Evolutionary conservation across 169 alveolate species (phyloP), one percentile per base, ranked within the genome.

Genomic region (Cytauxzoon felis): DNA sequence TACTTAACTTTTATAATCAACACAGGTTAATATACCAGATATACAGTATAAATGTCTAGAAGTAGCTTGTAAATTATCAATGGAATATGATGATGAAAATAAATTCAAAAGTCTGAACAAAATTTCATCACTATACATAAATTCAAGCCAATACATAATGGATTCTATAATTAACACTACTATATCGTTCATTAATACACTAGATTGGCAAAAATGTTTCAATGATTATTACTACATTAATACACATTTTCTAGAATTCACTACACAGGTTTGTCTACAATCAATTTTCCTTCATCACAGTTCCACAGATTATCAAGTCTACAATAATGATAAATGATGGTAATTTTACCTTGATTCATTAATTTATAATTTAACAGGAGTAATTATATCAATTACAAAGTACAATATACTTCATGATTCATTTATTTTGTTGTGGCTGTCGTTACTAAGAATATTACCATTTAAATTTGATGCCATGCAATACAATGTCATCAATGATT

Each of bases 41-140:
- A 56, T 73, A n/a, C 73, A 65, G 34, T 53, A 23, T 41, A 51
- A 65, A 9, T 21, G 60, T 6, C 1, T 73, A 30, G 84, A 63
- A 26, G 50, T 73, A 48, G 43, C 49, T 7, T 73, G 84, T 58
- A 73, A 73, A 40, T 38, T 73, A 45, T 62, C 80, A 36, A 52
- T 73, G 16, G 84, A 73, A 24, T 73, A 41, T 48, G 84, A 73
- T 7, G 78, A 66, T 57, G 56, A 57, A 16, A 66, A 66, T 59
- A 66, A 62, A 41, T 34, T 52, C 18, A 63, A 78, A 5, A 8
- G 65, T 7, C 34, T 73, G 33, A 30, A 53, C 6, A 1, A 3
- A 51, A 65, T 23, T 19, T 49, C 19, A n/a, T 53, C 8, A 7
- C 16, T 30, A 21, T 53, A 18, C 56, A 32, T 1, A 24, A 18